Conservation (phyloP, 1,139 yeast genomes). For the Sugiyamaella novakii region DNA sequence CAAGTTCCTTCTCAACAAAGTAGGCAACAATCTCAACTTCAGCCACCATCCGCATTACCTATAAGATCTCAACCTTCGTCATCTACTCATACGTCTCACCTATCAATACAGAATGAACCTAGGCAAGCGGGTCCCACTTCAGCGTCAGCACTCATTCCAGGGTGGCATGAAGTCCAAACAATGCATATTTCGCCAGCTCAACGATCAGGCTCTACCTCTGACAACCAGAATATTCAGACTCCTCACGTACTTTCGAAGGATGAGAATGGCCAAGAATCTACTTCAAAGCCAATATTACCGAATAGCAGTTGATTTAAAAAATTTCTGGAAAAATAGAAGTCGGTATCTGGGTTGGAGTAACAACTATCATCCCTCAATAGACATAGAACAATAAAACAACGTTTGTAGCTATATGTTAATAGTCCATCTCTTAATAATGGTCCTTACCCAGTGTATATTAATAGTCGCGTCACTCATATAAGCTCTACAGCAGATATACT, state of each 20-base stretch:
- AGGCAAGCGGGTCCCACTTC: conserved; percentile 3
- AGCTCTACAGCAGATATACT: too few species aligned
- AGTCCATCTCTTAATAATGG: too few species aligned
- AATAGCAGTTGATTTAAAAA: background rate
- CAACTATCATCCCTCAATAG: background rate
- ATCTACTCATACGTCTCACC: conserved; percentile 3
- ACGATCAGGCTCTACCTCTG: conserved; percentile 1
- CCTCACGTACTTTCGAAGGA: conserved; percentile 4
- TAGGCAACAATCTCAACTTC: conserved; percentile 22
- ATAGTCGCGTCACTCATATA: too few species aligned
- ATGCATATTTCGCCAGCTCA: conserved; percentile 3
- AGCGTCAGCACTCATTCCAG: conserved; percentile 5
- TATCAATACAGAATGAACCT: conserved; percentile 9
- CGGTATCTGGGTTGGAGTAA: background rate
- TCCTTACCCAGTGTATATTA: too few species aligned
- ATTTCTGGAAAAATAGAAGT: background rate
- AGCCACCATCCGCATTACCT: conserved; percentile 22
- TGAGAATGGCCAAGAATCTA: conserved; percentile 7
- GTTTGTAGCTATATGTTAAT: conserved; percentile 1
- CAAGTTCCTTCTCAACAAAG: conserved; percentile 17
- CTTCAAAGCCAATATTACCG: conserved; percentile 9
- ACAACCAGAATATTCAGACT: conserved; percentile 6
- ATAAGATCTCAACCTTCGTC: conserved; percentile 15
- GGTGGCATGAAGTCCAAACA: conserved; percentile 15
- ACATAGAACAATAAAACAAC: conserved; percentile 1